Evolutionary conservation across 2,329 filamentous ascomycete genomes (phyloP).

Genomic region (Macrophomina pseudophaseolina): DNA sequence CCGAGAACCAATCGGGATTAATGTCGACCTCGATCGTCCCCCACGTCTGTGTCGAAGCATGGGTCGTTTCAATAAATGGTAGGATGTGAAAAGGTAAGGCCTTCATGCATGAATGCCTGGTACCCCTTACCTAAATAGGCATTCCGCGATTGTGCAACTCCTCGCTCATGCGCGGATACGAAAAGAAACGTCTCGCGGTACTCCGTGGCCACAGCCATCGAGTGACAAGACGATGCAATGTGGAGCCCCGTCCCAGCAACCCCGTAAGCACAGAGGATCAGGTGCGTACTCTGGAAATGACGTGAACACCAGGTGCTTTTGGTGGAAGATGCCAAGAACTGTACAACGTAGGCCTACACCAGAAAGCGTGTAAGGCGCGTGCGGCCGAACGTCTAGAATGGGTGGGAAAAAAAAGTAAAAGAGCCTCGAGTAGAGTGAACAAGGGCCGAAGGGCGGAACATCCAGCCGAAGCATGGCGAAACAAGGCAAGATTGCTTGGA

Average conservation of each 20-base stretch:
- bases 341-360: conserved; percentile 11
- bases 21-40: too few relatives aligned
- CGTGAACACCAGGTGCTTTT: not conserved
- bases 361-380: conserved; percentile 13
- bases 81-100: not conserved
- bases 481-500: not conserved
- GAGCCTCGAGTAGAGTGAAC: not conserved
- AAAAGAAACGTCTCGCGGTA: not conserved
- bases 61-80: too few relatives aligned
- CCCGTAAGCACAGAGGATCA: conserved; percentile 7
- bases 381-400: not conserved
- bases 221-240: not conserved
- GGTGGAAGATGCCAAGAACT: conserved; percentile 1
- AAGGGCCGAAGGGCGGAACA: not conserved
- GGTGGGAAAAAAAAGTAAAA: not conserved
- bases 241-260: not conserved
- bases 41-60: too few relatives aligned
- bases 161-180: conserved; percentile 5
- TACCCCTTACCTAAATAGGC: not conserved
- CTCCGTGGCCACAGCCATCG: not conserved
- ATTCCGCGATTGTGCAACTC: not conserved
- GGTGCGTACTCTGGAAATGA: not conserved
- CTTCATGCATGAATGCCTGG: not conserved
- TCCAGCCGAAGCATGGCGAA: not conserved
- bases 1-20: conserved; percentile 8